Percentiles rank a stretch among this genome's conserved stretches.
Conservation (phyloP, 148 eudicot species). For the Rhododendron kiyosumense region DNA sequence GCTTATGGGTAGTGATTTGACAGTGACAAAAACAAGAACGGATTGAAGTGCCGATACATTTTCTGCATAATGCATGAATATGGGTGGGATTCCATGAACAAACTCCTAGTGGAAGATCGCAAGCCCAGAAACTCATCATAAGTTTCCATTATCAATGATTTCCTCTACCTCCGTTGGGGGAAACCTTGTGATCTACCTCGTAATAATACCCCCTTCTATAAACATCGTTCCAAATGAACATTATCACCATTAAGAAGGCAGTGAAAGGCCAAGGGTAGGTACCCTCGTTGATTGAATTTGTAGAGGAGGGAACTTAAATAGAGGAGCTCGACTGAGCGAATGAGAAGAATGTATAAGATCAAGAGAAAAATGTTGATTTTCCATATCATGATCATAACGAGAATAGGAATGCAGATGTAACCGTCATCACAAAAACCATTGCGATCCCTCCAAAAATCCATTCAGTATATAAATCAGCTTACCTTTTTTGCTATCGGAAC, state of each 20-base stretch:
- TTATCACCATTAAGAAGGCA: constrained; percentile 16
- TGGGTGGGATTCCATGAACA: too few relatives aligned
- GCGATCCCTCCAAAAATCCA: constrained; percentile 21
- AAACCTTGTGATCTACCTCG: too few relatives aligned
- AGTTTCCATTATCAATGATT: constrained; percentile 3
- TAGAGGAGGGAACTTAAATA: constrained; percentile 36
- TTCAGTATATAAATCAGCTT: too few relatives aligned
- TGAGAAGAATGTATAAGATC: neutral
- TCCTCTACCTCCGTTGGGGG: neutral
- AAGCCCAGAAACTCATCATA: constrained; percentile 28
- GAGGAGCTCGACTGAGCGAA: constrained; percentile 23
- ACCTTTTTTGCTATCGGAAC: too few relatives aligned
- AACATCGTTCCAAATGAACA: constrained; percentile 10
- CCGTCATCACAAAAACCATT: constrained; percentile 31
- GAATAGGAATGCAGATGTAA: constrained; percentile 9
- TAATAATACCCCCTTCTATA: too few relatives aligned
- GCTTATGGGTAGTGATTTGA: too few relatives aligned
- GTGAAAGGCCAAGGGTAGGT: constrained; percentile 38
- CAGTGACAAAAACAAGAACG: too few relatives aligned
- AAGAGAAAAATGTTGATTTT: constrained; percentile 25
- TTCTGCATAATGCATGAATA: too few relatives aligned
- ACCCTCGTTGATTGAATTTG: constrained; percentile 40
- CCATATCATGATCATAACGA: constrained; percentile 39
- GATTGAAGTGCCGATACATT: too few relatives aligned
- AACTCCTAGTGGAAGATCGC: constrained; percentile 42